Conservation (phyloP, 352 stramenopile genomes). For the Ophiocytium majus region DNA sequence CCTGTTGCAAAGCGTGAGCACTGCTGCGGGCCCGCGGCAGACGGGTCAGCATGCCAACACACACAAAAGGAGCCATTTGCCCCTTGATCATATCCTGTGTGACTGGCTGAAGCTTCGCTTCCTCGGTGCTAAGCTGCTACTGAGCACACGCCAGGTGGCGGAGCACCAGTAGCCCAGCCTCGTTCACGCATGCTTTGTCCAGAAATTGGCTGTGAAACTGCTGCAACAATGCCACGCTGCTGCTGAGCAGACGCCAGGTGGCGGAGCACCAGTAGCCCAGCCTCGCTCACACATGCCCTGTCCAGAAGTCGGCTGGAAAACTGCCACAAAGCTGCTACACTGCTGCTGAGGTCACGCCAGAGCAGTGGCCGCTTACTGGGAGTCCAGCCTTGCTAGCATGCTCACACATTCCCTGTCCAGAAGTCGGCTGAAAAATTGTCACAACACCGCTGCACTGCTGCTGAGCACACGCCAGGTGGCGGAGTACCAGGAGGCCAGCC, state of each 20-base stretch:
- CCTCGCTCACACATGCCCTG: too few relatives aligned
- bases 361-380: conserved; percentile 44
- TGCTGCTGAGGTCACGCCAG: conserved; percentile 18
- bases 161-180: conserved; percentile 42
- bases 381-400: conserved; percentile 40
- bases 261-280: conserved; percentile 43
- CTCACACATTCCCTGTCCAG: too few relatives aligned
- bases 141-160: conserved; percentile 36
- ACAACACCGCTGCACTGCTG: not conserved
- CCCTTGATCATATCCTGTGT: too few relatives aligned
- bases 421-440: too few relatives aligned
- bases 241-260: conserved; percentile 29
- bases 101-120: too few relatives aligned
- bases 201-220: too few relatives aligned
- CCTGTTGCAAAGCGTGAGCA: too few relatives aligned
- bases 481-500: conserved; percentile 40
- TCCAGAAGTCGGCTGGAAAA: too few relatives aligned
- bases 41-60: too few relatives aligned
- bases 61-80: too few relatives aligned
- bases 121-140: not conserved
- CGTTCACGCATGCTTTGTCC: too few relatives aligned
- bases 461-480: conserved; percentile 35
- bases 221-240: not conserved
- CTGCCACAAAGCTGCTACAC: not conserved
- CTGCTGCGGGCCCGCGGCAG: too few relatives aligned